Base-by-base conservation (phyloP, 306 rosid genomes). In the Senna siamea region DNA sequence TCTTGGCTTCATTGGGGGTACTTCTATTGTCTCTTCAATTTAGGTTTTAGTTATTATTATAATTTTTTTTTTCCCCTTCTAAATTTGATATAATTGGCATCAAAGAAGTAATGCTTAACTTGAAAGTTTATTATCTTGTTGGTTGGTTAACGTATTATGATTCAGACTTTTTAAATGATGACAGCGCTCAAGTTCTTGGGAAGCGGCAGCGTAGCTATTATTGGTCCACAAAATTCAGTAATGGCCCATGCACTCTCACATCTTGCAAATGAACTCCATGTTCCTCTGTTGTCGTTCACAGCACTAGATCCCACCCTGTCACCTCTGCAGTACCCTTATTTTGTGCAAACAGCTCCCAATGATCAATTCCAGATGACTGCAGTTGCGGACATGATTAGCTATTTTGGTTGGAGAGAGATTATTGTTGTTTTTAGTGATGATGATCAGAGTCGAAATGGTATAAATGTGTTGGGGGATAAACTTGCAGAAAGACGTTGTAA, bases 301-400 rank as follows among this genome's bases (percentile, higher is more conserved):
- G 96, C 97, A 66, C 85, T 93, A 17, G 97, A 89, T 81, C 89
- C 97, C 9, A 89, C 97, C 44, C 91, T 91, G 3, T 79, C 95
- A 20, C 85, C 91, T 56, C 88, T 89, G 60, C 93, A 92, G 78
- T 87, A 79, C 66, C 96, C 97, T 3, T 92, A 65, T 61, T 92
- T 92, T 63, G 78, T 92, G 70, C 86, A 91, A 76, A 85, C 91
- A 22, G 84, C 88, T 4, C 95, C 86, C 52, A 86, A 62, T 59
- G 93, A 92, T 72, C 81, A 65, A 53, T 89, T 85, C 69, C 97
- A 92, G 79, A 89, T 92, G 97, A 76, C 78, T 64, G 97, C 97
- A 46, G 67, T 92, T 62, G 89, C 93, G 0, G 89, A 85, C 13
- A 80, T 89, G 17, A 81, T 92, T 23, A 78, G 73, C 22, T 72